Conservation (phyloP, 495 filamentous ascomycete species). For the Ramalina peruviana region DNA sequence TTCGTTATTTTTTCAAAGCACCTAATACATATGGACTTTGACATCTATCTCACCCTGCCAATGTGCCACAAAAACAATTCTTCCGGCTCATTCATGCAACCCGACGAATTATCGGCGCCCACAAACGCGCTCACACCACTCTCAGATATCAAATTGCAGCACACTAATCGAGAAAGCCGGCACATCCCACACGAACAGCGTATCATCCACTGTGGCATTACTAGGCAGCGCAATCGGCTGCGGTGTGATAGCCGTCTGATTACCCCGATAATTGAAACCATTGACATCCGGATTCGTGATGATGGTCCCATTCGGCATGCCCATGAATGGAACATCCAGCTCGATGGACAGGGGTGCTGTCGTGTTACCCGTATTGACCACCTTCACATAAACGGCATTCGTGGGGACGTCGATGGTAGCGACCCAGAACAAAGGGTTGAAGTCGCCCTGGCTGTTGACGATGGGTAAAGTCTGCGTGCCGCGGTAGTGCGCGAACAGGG, state of each 20-base stretch:
- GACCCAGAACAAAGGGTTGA: slow-evolving; percentile 47
- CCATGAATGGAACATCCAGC: slow-evolving; percentile 16
- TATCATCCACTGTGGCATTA: neutral
- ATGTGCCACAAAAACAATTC: too few species aligned
- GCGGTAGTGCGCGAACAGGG: slow-evolving; percentile 36
- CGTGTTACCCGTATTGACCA: slow-evolving; percentile 22
- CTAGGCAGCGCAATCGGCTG: neutral
- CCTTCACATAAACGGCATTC: slow-evolving; percentile 20
- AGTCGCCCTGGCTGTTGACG: slow-evolving; percentile 21
- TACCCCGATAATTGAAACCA: slow-evolving; percentile 19
- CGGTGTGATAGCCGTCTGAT: slow-evolving; percentile 11
- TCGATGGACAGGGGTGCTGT: slow-evolving; percentile 19
- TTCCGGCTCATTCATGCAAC: too few species aligned
- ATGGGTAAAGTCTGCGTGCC: slow-evolving; percentile 43
- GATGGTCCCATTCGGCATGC: slow-evolving; percentile 25
- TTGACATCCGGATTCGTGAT: slow-evolving; percentile 25
- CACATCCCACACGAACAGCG: neutral
- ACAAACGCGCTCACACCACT: too few species aligned
- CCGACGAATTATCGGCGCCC: too few species aligned
- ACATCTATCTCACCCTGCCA: too few species aligned
- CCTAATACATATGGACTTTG: too few species aligned
- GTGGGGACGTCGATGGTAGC: slow-evolving; percentile 28
- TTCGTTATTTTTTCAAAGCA: too few species aligned
- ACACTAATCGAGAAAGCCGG: neutral
- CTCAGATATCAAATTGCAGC: neutral